Base-by-base conservation (phyloP, 352 stramenopile species). In the Globisporangium parvum region DNA sequence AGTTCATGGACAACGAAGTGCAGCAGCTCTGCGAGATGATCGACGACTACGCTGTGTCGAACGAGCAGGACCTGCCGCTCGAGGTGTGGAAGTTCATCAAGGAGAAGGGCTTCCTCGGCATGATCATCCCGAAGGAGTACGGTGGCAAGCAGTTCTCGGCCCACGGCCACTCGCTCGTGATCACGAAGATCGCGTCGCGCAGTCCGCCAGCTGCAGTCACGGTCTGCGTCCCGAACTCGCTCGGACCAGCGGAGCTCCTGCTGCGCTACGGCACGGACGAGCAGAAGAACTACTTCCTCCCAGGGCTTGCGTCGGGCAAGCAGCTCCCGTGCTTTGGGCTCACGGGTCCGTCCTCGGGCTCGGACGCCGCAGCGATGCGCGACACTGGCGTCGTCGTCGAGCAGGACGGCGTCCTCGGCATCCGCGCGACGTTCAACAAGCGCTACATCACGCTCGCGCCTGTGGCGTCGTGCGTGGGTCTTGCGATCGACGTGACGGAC, bases 51-150 rank as follows among this genome's bases (percentile, higher is more conserved):
- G 71, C 95, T 39, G 81, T 99, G 47, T 80, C 80, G n/a, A 77
- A 72, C 42, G 70, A 91, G 21, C 93, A 98, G 64, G 95, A 98
- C 58, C 87, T 98, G 64, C 85, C 87, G 31, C 76, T 85, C 31
- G 82, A 96, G 41, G 90, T 88, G 28, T 98, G 95, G 95, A 93
- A 98, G 71, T 98, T 96, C 63, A 98, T 98, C 78, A 96, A 96
- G 62, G 80, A 97, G 57, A 90, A 97, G 65, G 89, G 91, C 9
- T 99, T 99, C 67, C 88, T 99, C 48, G 94, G 91, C 31, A 97
- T 99, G 84, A 98, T 98, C 69, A 99, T 99, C 63, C 96, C 96
- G 24, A 98, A 98, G 71, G 82, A 98, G 69, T 99, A 96, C 67
- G 88, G 88, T 57, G 89, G 89, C 55, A 72, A 87, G 44, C 88